Evolutionary conservation across 2,329 filamentous ascomycete species (phyloP), one percentile per base, ranked within the genome.

Genomic region (Claviceps pazoutovae): DNA sequence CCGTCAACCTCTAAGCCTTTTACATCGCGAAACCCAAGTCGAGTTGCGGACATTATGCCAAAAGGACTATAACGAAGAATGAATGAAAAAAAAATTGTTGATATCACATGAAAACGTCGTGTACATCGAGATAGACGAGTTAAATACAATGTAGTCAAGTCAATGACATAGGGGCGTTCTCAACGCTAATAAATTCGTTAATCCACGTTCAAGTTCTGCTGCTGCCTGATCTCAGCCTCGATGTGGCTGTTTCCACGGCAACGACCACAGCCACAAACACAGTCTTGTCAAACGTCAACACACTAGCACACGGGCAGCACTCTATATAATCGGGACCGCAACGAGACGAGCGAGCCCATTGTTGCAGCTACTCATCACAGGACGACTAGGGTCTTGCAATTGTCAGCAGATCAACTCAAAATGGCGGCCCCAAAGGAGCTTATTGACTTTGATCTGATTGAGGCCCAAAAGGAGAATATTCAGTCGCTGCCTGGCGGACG

Each of bases 401-500:
- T 44, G 49, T 54, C 56, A 54, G 55, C 51, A 56, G 50, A 60
- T 55, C 57, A 57, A 64, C 53, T 51, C 57, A 68, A 61, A 61
- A 80, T 81, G 71, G 70, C 72, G 56, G 59, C 60, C 39, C 67
- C 70, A 55, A 68, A 70, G 54, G 78, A 83, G 58, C 67, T 80
- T 41, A 80, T 84, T 64, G 72, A 82, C 71, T 97, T 98, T 71
- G 86, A 95, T 61, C 79, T 96, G 56, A 96, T 98, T 69, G 93
- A 98, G 71, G 81, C 80, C 46, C 90, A 96, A 61, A 98, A 98
- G 71, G 93, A 98, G 71, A 98, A 98, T 69, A 96, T 98, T 52
- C 90, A 96, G 68, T 83, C 89, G 21, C 77, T 98, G 13, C 90
- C 91, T 16, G 86, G 88, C 56, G 93, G 78, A 21, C 74, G 93